phyloP scores from a whole-genome alignment of 345 rosid genomes.

The Rhodomyrtus tomentosa region DNA sequence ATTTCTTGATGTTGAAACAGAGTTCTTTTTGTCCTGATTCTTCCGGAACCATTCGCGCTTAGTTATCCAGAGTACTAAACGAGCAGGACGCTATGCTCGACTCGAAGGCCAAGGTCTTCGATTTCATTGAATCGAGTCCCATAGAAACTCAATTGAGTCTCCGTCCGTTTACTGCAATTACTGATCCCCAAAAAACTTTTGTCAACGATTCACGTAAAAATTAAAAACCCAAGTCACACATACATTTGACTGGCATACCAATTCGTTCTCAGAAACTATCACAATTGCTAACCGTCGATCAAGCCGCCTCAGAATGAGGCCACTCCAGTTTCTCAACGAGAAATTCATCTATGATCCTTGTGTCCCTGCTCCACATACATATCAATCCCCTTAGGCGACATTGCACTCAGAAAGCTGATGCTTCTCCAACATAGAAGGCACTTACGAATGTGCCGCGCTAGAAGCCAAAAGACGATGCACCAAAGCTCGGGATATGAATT shows the following conservation, averaged over 20 bases:
- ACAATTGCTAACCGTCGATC: not conserved
- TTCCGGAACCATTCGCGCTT: not conserved
- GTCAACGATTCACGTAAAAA: not conserved
- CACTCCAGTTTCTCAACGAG: not conserved
- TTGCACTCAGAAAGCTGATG: not conserved
- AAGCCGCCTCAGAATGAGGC: not conserved
- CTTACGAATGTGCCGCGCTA: not conserved
- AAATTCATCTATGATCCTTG: not conserved
- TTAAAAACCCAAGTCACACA: not conserved
- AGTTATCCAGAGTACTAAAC: not conserved
- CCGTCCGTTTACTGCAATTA: not conserved
- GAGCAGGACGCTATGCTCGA: not conserved
- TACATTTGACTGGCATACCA: not conserved
- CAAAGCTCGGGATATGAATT: not conserved
- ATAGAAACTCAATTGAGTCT: not conserved
- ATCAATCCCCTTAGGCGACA: not conserved
- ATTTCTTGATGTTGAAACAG: not conserved
- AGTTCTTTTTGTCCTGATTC: not conserved
- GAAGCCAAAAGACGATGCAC: not conserved
- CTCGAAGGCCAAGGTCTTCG: not conserved
- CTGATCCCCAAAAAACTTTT: not conserved
- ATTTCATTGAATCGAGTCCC: not conserved
- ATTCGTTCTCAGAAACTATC: not conserved
- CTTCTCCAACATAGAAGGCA: not conserved
- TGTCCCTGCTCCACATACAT: not conserved